Base-by-base conservation (phyloP, 1,284 basidiomycete genomes). In the Stygiomarasmius scandens region DNA sequence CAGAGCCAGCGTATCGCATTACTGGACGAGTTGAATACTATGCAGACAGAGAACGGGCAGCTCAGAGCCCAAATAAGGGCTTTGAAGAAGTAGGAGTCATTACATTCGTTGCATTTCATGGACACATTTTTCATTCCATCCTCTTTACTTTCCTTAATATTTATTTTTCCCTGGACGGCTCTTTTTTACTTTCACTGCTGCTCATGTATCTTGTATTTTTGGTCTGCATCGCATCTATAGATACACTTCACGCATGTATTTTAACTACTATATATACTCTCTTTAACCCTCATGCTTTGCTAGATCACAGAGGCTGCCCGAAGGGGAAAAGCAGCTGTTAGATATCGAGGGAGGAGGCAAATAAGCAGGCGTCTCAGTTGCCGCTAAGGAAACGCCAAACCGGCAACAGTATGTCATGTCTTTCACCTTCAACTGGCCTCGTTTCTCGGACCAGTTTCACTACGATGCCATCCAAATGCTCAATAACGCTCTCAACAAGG, bases 391-490 rank as follows among this genome's bases (percentile, higher is more conserved):
- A 23, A 34, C 19, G 6, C 25, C 12, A 29, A 29, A 23, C 52
- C 19, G 44, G 56, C 58, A 56, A 54, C 49, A 32, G 43, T 49
- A 44, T 55, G 61, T 57, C 66, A 98, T 98, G 96, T 96, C 95
- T 66, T 99, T 99, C 79, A 89, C 91, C 61, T 99, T 99, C 79
- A 84, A 93, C 74, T 99, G 97, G 97, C 93, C 94, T 49, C 86
- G 91, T 64, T 99, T 99, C 78, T 96, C 94, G 58, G 90, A 94
- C 74, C 89, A 92, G 70, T 98, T 98, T 69, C 93, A 96, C 74
- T 87, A 90, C 67, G 89, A 95, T 82, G 95, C 95, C 24, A 93
- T 94, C 63, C 86, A 91, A 63, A 94, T 96, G 89, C 88, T 98
- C 74, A 94, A 95, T 67, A 89, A 88, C 29, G 96, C 95, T 46